Evolutionary conservation across 2,329 filamentous ascomycete genomes (phyloP), one percentile per base, ranked within the genome.

Genomic region (Exutisphaerella laricina): DNA sequence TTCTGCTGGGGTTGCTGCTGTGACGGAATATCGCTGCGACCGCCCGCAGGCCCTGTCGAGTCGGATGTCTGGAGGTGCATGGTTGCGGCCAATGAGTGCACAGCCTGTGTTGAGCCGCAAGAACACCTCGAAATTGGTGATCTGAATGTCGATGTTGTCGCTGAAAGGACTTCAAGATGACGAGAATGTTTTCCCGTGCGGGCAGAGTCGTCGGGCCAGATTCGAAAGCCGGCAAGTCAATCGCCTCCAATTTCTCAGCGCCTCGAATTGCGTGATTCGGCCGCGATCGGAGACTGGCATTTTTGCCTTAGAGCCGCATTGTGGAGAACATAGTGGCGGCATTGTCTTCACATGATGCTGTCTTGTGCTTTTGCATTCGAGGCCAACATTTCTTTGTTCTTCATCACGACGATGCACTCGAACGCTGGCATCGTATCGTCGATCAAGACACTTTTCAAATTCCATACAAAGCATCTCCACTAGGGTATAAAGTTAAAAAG

Each of bases 31-130:
- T 16, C 18, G 25, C 36, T 23, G n/a, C 21, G 14, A 23, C 3
- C 21, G 12, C 28, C 28, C 39, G 39, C 26, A 22, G 56, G 54
- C 43, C 61, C 60, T 41, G 54, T 55, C 36, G 54, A 57, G 20
- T 57, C 59, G 47, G 52, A 39, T n/a, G 53, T 49, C 40, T 64
- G 59, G 30, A 63, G 52, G 52, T 57, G 58, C 61, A 66, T 66
- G n/a, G 20, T 36, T n/a, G n/a, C n/a, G n/a, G n/a, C n/a, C n/a
- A n/a, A n/a, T n/a, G n/a, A n/a, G n/a, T n/a, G n/a, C n/a, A n/a
- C n/a, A n/a, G n/a, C n/a, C n/a, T n/a, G n/a, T n/a, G n/a, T n/a
- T n/a, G n/a, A n/a, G n/a, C n/a, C n/a, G n/a, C n/a, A n/a, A n/a
- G n/a, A 10, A 39, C 34, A 13, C 20, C 34, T 37, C n/a, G 14